Conservation (phyloP, 257 asterid genomes). For the Przewalskia tangutica region DNA sequence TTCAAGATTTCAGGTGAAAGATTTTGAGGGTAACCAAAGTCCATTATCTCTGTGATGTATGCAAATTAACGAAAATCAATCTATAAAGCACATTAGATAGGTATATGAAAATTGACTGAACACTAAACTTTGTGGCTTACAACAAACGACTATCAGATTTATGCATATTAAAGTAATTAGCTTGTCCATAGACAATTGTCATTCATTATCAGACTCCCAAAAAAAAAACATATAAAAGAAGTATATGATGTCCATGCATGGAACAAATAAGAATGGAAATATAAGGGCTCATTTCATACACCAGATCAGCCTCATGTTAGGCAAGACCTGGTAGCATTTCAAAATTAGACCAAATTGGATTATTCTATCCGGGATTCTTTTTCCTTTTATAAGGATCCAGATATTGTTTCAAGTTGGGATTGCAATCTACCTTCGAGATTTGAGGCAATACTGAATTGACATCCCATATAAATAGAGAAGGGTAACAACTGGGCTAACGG, state of each 20-base stretch:
- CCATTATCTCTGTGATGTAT: slow-evolving; percentile 82
- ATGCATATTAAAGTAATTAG: neutral
- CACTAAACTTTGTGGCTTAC: neutral
- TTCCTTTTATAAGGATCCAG: neutral
- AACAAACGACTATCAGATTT: neutral
- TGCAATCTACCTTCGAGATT: neutral
- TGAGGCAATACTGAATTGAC: neutral
- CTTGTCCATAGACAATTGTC: neutral
- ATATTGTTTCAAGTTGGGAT: neutral
- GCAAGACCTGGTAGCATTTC: neutral
- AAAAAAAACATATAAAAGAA: neutral
- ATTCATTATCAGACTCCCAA: neutral
- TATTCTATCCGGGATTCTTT: neutral
- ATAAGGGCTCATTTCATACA: neutral
- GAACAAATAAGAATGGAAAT: neutral
- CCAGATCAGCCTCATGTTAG: neutral
- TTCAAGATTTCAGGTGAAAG: slow-evolving; percentile 96
- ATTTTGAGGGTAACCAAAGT: slow-evolving; percentile 98
- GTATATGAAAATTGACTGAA: neutral
- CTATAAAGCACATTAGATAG: neutral
- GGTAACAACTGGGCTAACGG: neutral
- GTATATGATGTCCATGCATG: neutral
- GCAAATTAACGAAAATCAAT: neutral
- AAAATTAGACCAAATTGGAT: neutral
- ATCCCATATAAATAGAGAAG: neutral